Evolutionary conservation across 768 basidiomycete species (phyloP), one percentile per base, ranked within the genome.

Genomic region (Lactarius indigo): DNA sequence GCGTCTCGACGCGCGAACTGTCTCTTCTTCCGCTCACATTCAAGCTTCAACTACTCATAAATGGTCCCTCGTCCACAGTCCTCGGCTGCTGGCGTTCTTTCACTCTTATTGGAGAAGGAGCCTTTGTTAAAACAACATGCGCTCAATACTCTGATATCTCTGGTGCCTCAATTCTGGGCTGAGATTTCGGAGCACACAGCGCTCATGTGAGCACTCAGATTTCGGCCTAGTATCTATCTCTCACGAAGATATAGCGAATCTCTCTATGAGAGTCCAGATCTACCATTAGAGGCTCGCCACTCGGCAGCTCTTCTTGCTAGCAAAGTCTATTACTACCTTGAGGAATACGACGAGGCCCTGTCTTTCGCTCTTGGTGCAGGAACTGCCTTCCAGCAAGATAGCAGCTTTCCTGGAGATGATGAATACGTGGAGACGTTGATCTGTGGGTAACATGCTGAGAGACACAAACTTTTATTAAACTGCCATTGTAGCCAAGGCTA

Each of bases 241-340:
- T 68, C 35, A 72, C 47, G 50, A 50, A 30, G 50, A 0, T 26
- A 44, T 75, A 98, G 96, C 72, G 97, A 99, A 77, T 84, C 89
- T 0, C 79, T 99, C 4, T 94, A 96, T 70, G 97, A 98, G 78
- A 86, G 84, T 65, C 82, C 89, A 15, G 85, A 90, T 42, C 82
- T 98, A 9, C 84, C 91, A 0, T 83, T 85, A 69, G 80, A 87
- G 59, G 86, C 90, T 17, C 89, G 91, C 42, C 86, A 91, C 72
- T 84, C 88, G 59, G 96, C 97, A 23, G 94, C 96, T 26, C 81
- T 98, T 59, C 83, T 99, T 33, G 90, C 92, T n/a, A 96, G 94
- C 83, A 98, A 98, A 76, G 92, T 98, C 59, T 98, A 98, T 78
- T 98, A 94, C 79, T 96, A 91, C 83, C 83, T 99, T 58, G 94